Conservation (phyloP, 208 protist species). For the Naegleria gruberi region DNA sequence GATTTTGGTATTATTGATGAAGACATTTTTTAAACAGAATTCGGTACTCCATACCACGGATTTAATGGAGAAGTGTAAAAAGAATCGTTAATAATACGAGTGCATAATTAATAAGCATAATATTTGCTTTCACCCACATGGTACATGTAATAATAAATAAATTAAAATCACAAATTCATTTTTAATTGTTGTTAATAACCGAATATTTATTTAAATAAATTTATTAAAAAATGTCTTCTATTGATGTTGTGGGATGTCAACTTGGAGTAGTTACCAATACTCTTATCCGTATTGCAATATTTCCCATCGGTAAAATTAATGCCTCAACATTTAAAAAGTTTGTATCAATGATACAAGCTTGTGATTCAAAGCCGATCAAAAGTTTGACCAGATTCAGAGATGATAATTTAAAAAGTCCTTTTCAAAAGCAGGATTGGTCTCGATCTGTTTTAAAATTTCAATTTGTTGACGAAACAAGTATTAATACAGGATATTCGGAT, state of each 20-base stretch:
- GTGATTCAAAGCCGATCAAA: background rate
- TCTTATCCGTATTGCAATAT: background rate
- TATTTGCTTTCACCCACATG: too few species aligned
- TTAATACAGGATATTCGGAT: background rate
- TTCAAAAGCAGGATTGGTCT: background rate
- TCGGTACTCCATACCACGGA: too few species aligned
- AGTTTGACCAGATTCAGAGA: background rate
- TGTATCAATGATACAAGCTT: background rate
- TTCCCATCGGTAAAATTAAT: background rate
- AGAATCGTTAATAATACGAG: too few species aligned
- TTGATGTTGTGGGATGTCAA: background rate
- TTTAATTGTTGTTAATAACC: too few species aligned
- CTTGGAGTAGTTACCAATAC: background rate
- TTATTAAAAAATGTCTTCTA: background rate
- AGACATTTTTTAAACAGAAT: too few species aligned
- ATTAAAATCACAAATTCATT: too few species aligned
- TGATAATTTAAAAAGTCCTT: background rate
- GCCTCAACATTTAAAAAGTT: background rate
- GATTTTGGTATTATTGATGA: too few species aligned
- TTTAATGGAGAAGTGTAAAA: too few species aligned
- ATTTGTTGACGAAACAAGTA: background rate
- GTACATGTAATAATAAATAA: too few species aligned
- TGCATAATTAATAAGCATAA: too few species aligned
- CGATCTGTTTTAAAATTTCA: background rate
- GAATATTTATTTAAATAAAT: too few species aligned